Evolutionary conservation across 2,329 filamentous ascomycete genomes (phyloP).

Genomic region (Diaporthe humulicola): DNA sequence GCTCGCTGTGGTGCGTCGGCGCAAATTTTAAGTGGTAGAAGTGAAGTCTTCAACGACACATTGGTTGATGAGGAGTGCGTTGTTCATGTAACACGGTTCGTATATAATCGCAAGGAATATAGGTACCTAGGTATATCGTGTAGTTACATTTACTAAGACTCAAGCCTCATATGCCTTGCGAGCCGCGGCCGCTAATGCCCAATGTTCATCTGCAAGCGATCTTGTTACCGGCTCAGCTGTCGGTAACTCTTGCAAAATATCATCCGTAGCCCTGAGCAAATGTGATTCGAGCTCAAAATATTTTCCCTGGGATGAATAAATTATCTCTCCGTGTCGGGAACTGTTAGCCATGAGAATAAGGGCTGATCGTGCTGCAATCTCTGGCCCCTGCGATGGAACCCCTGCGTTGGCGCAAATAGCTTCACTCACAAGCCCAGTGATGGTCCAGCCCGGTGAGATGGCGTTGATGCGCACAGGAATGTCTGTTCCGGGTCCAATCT

Average conservation of each 20-base stretch:
- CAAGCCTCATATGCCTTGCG: background rate
- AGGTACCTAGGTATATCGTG: background rate
- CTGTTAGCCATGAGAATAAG: constrained; percentile 8
- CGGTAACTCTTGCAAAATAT: background rate
- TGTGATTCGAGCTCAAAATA: constrained; percentile 14
- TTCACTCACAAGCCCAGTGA: background rate
- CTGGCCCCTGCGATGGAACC: constrained; percentile 5
- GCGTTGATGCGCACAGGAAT: constrained; percentile 1
- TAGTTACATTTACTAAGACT: background rate
- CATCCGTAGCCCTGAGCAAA: background rate
- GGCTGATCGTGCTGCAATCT: constrained; percentile 10
- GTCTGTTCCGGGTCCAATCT: constrained; percentile 3
- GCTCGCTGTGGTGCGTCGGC: no score
- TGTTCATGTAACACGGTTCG: no score
- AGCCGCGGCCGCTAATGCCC: background rate
- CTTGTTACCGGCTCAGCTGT: background rate
- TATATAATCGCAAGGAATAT: no score
- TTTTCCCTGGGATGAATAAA: constrained; percentile 4
- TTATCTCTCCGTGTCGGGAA: background rate
- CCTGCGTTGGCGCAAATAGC: background rate
- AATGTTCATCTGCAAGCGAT: constrained; percentile 7
- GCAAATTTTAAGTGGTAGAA: no score
- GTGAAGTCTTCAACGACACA: no score
- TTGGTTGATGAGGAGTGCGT: no score
- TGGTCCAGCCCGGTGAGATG: constrained; percentile 9